These are phyloP conservation scores for Thelephora ganbajun DNA, from an alignment of 768 basidiomycete species.

Conservation along the genomic window DNA sequence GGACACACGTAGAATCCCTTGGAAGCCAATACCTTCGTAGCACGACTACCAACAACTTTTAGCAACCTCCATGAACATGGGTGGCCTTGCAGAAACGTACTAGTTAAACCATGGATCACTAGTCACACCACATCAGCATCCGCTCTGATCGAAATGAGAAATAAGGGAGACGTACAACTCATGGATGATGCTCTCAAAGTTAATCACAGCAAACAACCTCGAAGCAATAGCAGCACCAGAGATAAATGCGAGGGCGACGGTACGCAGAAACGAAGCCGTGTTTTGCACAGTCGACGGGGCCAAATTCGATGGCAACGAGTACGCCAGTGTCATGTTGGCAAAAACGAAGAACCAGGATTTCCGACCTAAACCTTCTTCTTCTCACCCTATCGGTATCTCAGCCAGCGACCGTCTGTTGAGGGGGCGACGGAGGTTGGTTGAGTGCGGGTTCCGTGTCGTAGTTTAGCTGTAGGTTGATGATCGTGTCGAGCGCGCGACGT, in stretches of 20 bases:
- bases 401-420: no score
- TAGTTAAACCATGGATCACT: constrained; percentile 99
- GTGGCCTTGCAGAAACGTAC: constrained; percentile 34
- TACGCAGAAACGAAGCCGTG: constrained; percentile 81
- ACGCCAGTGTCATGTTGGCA: constrained; percentile 51
- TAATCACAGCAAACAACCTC: constrained; percentile 91
- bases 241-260: constrained; percentile 81
- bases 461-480: no score
- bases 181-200: constrained; percentile 98
- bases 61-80: background rate
- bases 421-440: no score
- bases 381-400: no score
- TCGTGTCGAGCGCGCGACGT: no score
- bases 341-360: no score
- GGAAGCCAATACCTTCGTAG: constrained; percentile 79
- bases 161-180: constrained; percentile 65
- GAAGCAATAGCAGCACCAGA: constrained; percentile 92
- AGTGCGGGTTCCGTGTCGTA: no score
- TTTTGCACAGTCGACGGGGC: constrained; percentile 68
- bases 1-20: constrained; percentile 86
- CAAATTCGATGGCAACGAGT: constrained; percentile 55
- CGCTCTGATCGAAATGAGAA: background rate
- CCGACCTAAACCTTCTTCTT: no score
- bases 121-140: background rate
- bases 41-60: constrained; percentile 43